Evolutionary conservation across 352 stramenopile species (phyloP).

Genomic region (Peronosclerospora sorghi): DNA sequence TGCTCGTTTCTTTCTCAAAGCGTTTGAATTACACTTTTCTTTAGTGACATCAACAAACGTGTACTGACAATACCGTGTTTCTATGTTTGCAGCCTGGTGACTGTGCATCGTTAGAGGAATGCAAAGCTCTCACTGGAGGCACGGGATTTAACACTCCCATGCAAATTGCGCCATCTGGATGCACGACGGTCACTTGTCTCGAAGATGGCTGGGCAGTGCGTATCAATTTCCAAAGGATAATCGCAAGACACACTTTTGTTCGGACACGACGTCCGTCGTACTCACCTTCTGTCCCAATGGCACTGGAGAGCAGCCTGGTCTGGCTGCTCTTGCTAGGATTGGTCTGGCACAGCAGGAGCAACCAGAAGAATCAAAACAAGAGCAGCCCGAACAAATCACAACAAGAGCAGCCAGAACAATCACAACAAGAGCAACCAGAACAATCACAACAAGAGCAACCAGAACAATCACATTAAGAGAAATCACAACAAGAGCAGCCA

Average conservation of each 20-base stretch:
- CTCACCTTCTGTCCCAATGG: slow-evolving; percentile 40
- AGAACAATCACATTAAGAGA: slow-evolving; percentile 42
- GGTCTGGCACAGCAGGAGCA: not conserved
- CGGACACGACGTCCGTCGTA: slow-evolving; percentile 19
- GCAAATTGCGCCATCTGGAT: slow-evolving; percentile 38
- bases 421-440: no score
- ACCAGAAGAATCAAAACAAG: no score
- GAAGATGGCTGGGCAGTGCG: slow-evolving; percentile 36
- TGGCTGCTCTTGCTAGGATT: slow-evolving; percentile 51
- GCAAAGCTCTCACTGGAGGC: slow-evolving; percentile 38
- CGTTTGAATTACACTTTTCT: slow-evolving; percentile 13
- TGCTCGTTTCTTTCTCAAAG: no score
- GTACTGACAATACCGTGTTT: no score
- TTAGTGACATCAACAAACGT: no score
- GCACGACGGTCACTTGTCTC: slow-evolving; percentile 38
- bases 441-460: no score
- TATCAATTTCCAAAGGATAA: slow-evolving; percentile 54
- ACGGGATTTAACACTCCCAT: slow-evolving; percentile 60
- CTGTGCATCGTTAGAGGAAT: slow-evolving; percentile 39
- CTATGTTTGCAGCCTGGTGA: slow-evolving; percentile 22
- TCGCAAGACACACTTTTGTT: slow-evolving; percentile 42
- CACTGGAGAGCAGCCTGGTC: slow-evolving; percentile 1
- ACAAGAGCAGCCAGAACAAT: slow-evolving; percentile 2
- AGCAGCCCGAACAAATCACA: not conserved
- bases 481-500: no score